Conservation (phyloP, 2,329 filamentous ascomycete species). For the Fusarium sp. region DNA sequence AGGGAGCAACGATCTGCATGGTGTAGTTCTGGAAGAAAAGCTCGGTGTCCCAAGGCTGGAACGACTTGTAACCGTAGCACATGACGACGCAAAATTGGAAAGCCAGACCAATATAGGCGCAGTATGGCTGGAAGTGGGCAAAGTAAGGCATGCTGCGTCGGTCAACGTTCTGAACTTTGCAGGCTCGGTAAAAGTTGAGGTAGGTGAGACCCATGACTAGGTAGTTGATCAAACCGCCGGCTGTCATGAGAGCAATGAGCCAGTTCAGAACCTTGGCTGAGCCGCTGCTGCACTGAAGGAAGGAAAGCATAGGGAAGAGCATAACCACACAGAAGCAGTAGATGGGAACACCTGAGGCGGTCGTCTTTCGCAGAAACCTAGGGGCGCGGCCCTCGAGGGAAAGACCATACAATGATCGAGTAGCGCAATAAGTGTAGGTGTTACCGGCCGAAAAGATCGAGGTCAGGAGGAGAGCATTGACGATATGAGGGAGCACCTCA, state of each 20-base stretch:
- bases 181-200: constrained; percentile 62
- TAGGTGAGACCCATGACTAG: constrained; percentile 63
- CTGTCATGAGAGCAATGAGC: constrained; percentile 67
- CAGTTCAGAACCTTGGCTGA: constrained; percentile 63
- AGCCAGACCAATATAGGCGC: constrained; percentile 58
- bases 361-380: constrained; percentile 66
- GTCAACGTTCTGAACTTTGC: constrained; percentile 63
- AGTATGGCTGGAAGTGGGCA: constrained; percentile 69
- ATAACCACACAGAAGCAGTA: constrained; percentile 66
- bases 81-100: constrained; percentile 58
- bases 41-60: constrained; percentile 60
- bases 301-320: constrained; percentile 63
- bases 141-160: constrained; percentile 66
- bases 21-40: constrained; percentile 66
- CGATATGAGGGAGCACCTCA: constrained; percentile 64
- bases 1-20: constrained; percentile 64
- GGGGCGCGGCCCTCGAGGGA: constrained; percentile 62
- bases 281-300: constrained; percentile 61
- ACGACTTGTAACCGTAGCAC: constrained; percentile 67
- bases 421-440: constrained; percentile 63
- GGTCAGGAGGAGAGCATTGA: constrained; percentile 64
- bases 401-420: constrained; percentile 62
- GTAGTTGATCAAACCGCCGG: constrained; percentile 70
- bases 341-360: constrained; percentile 69
- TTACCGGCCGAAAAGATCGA: constrained; percentile 61